Evolutionary conservation across 768 basidiomycete genomes (phyloP).

Genomic region (Rhizopogon sp.): DNA sequence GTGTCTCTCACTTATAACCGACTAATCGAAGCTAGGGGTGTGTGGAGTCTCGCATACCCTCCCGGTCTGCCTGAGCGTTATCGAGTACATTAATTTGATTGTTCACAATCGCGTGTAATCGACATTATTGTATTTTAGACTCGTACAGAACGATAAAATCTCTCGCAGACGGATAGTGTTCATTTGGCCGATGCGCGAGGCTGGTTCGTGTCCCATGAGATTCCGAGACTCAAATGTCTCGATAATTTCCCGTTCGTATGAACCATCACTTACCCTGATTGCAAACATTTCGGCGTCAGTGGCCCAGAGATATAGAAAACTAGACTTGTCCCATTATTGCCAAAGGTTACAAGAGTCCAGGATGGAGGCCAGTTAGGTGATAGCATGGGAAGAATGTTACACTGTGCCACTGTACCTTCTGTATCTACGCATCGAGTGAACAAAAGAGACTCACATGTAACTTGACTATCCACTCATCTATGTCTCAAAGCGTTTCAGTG

Average conservation of each 20-base stretch:
- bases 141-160: slow-evolving; percentile 13
- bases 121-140: slow-evolving; percentile 4
- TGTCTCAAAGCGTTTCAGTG: no score
- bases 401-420: background rate
- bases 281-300: slow-evolving; percentile 23
- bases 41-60: slow-evolving; percentile 38
- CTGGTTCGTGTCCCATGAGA: slow-evolving; percentile 26
- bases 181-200: slow-evolving; percentile 46
- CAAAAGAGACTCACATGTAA: no score
- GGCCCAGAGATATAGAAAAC: slow-evolving; percentile 20
- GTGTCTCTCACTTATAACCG: background rate
- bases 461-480: no score
- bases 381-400: no score
- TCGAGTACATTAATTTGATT: slow-evolving; percentile 27
- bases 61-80: slow-evolving; percentile 37
- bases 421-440: background rate
- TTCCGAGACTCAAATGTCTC: slow-evolving; percentile 12
- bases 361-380: no score
- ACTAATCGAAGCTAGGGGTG: slow-evolving; percentile 21
- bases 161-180: slow-evolving; percentile 38
- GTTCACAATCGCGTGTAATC: no score
- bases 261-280: background rate
- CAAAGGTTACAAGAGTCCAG: background rate
- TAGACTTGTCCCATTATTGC: slow-evolving; percentile 7
- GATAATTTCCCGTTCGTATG: background rate